Base-by-base conservation (phyloP, 1,139 yeast species). In the Scheffersomyces stambukii region DNA sequence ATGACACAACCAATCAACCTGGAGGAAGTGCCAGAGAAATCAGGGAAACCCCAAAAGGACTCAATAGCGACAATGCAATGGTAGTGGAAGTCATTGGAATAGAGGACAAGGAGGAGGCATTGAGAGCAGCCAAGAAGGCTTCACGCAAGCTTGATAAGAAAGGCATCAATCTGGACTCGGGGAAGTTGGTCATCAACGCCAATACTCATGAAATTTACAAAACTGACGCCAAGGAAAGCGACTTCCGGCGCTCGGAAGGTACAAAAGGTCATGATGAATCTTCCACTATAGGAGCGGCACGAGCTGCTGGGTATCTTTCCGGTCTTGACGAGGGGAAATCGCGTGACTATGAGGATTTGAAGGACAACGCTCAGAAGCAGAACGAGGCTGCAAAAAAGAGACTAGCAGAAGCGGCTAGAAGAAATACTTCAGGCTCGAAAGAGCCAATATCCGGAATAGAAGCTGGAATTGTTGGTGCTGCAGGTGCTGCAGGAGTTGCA, bases 21-120 rank as follows among this genome's bases (percentile, higher is more conserved):
- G n/a, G n/a, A 25, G 27, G 12, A 18, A 20, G 6, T 13, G 18
- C 18, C 18, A 16, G 18, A n/a, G n/a, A n/a, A n/a, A n/a, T n/a
- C n/a, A n/a, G n/a, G n/a, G n/a, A n/a, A n/a, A n/a, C n/a, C n/a
- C n/a, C n/a, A n/a, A 25, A 21, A 16, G 29, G 37, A 17, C 16
- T 28, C 11, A 29, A 31, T 14, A 34, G 31, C 9, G 30, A 39
- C 12, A 36, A 43, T 17, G 43, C 46, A 14, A 45, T 59, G 18
- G 49, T 56, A 15, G 63, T 63, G 21, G 68, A 62, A 40, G 69
- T 63, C 9, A 51, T 62, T 38, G 69, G 69, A 17, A 56, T 58
- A 23, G 48, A 55, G 4, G 64, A 60, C 41, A 48, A 48, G 30
- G 48, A 45, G 8, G 43, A 49, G 16, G 68, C 69, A 5, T 56